A percentile compares a stretch with the other conserved stretches of the same genome.
phyloP scores from a whole-genome alignment of 768 basidiomycete species.

The Lentinula edodes region DNA sequence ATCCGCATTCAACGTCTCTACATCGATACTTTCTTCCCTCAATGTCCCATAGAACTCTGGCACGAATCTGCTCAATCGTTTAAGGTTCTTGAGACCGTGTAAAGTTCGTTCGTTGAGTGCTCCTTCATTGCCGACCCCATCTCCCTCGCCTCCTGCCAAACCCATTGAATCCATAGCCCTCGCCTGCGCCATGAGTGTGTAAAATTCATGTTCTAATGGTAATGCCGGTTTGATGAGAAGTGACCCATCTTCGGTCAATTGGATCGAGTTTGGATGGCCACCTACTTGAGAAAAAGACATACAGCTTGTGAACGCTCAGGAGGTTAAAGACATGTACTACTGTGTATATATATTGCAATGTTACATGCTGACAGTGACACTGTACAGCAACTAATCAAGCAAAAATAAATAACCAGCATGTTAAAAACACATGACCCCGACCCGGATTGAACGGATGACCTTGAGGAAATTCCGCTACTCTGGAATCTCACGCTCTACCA shows the following conservation, averaged over 20 bases:
- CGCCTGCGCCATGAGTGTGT: conserved; percentile 22
- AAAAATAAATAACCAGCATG: too few relatives aligned
- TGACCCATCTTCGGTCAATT: conserved; percentile 63
- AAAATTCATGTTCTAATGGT: conserved; percentile 64
- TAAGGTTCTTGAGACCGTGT: conserved; percentile 16
- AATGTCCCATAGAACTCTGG: conserved; percentile 81
- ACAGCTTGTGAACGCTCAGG: too few relatives aligned
- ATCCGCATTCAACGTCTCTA: conserved; percentile 20
- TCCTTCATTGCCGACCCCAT: conserved; percentile 32
- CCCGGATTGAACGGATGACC: conserved; percentile 47
- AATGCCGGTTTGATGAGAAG: conserved; percentile 79
- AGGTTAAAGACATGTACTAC: too few relatives aligned
- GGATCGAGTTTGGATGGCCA: conserved; percentile 67
- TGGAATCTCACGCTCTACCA: conserved; percentile 3
- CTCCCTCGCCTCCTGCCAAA: conserved; percentile 18
- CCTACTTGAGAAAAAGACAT: conserved; percentile 66
- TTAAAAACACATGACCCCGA: conserved; percentile 27
- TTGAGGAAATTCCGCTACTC: conserved; percentile 15
- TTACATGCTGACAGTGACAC: too few relatives aligned
- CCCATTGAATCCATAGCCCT: not conserved
- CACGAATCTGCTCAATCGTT: conserved; percentile 49
- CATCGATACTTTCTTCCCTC: conserved; percentile 59
- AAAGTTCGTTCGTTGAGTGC: not conserved
- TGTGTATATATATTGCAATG: too few relatives aligned
- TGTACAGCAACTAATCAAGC: too few relatives aligned